These are phyloP conservation scores for Pleurotus pulmonarius DNA, from an alignment of 768 basidiomycete species.

Conservation along the genomic window DNA sequence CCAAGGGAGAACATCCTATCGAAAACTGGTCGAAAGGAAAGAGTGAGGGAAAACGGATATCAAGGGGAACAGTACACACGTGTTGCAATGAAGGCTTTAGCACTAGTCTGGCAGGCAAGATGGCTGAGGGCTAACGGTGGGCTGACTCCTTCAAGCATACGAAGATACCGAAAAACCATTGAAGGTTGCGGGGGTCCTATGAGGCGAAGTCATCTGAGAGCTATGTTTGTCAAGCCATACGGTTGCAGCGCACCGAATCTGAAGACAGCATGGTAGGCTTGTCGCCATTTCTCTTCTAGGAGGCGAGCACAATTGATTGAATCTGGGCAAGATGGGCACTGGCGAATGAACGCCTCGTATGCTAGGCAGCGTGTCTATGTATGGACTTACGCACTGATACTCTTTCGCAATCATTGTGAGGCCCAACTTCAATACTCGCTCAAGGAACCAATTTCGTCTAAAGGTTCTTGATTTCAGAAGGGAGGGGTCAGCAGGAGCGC, in stretches of 20 bases:
- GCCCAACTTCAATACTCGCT: slow-evolving; percentile 89
- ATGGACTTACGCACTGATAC: slow-evolving; percentile 82
- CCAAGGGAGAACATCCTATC: slow-evolving; percentile 89
- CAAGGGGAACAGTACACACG: slow-evolving; percentile 39
- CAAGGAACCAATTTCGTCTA: slow-evolving; percentile 93
- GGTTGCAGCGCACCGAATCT: slow-evolving; percentile 61
- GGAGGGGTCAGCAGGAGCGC: background rate
- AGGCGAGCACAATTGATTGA: slow-evolving; percentile 71
- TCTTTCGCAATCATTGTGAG: slow-evolving; percentile 87
- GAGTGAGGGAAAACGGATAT: slow-evolving; percentile 4
- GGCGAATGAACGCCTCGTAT: background rate
- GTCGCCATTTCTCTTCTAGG: slow-evolving; percentile 91
- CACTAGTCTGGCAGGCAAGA: slow-evolving; percentile 83
- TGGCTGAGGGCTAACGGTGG: slow-evolving; percentile 85
- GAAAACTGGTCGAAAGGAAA: slow-evolving; percentile 52
- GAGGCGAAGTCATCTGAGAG: background rate
- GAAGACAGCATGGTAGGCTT: slow-evolving; percentile 83
- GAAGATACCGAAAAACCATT: slow-evolving; percentile 89
- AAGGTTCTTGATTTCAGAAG: background rate
- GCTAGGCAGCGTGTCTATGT: background rate
- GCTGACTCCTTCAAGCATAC: slow-evolving; percentile 86
- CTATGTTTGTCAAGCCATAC: background rate
- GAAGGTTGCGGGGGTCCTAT: slow-evolving; percentile 83
- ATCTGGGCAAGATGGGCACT: slow-evolving; percentile 88
- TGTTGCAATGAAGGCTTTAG: slow-evolving; percentile 85